Evolutionary conservation across 1,284 basidiomycete genomes (phyloP), one percentile per base, ranked within the genome.

Genomic region (Naganishia liquefaciens): DNA sequence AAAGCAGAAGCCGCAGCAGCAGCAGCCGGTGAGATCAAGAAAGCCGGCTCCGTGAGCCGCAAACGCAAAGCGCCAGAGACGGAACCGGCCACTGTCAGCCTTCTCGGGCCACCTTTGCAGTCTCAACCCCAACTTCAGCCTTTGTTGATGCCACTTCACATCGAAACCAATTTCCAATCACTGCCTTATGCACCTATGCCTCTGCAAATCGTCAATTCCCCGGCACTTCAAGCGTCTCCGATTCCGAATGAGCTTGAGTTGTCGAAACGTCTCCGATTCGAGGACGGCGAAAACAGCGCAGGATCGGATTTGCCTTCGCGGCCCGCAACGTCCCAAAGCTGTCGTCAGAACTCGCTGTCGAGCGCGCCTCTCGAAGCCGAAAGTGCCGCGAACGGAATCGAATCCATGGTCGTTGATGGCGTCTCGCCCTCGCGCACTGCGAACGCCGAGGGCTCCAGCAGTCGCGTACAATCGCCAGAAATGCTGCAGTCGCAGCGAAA

Each of bases 1-100:
- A 52, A 58, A 27, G 55, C 57, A 23, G 55, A 60, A 49, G 51
- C 57, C 15, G 47, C 64, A n/a, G 49, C 50, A 15, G 64, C 57
- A 28, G 47, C 54, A 13, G 55, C 55, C 44, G 23, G 27, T 21
- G 57, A 60, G 25, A 33, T 33, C 46, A 60, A 60, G 37, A 60
- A 60, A 25, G 15, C 43, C n/a, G 55, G 57, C n/a, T 60, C 51
- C 15, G 39, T 46, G n/a, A 47, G 57, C 39, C 57, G 57, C 39
- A 60, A 60, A 25, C 46, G 57, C 40, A 60, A 60, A 27, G 57
- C 47, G 6, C 17, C 47, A 25, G 57, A 60, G 25, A 50, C 49
- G 11, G 57, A 60, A 19, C 23, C 57, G 46, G 9, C 19, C 19
- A 5, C n/a, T 7, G 9, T 10, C 5, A 57, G 21, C 33, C 43